Evolutionary conservation across 1,139 yeast genomes (phyloP).

Genomic region (Geotrichum fermentans): DNA sequence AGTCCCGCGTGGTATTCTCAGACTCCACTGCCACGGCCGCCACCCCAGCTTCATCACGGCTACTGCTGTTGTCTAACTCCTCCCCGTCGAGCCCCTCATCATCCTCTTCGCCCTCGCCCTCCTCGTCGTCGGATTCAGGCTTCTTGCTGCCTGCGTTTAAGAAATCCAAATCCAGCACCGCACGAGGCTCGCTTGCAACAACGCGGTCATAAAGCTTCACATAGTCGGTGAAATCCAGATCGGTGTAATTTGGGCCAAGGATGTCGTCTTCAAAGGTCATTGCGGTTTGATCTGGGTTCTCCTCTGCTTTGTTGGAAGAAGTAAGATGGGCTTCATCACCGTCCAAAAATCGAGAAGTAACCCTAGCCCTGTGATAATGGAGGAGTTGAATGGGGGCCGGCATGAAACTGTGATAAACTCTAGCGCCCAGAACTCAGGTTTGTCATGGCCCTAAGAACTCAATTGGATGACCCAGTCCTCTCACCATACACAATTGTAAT

Average conservation of each 20-base stretch:
- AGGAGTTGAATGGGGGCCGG: too few relatives aligned
- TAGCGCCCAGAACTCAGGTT: too few relatives aligned
- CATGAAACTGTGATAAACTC: too few relatives aligned
- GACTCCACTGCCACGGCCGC: neutral
- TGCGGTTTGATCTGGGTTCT: neutral
- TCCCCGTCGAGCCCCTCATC: neutral
- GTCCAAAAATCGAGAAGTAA: too few relatives aligned
- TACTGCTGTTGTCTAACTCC: neutral
- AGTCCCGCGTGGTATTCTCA: neutral
- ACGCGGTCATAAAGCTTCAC: slow-evolving; percentile 4
- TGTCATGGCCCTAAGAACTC: too few relatives aligned
- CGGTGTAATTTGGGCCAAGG: slow-evolving; percentile 12
- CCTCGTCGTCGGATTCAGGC: slow-evolving; percentile 1
- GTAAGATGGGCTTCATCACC: too few relatives aligned
- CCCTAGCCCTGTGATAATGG: too few relatives aligned
- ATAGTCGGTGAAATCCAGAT: slow-evolving; percentile 4
- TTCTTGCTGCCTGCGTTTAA: neutral
- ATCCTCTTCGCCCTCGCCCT: neutral
- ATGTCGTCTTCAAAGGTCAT: slow-evolving; percentile 16
- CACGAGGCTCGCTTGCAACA: slow-evolving; percentile 13
- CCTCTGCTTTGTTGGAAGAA: too few relatives aligned
- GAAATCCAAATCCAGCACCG: slow-evolving; percentile 13
- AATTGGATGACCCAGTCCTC: too few relatives aligned
- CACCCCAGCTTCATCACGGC: neutral
- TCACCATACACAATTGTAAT: too few relatives aligned